Base-by-base conservation (phyloP, 2,329 filamentous ascomycete species). In the Cladosporium colombiae region DNA sequence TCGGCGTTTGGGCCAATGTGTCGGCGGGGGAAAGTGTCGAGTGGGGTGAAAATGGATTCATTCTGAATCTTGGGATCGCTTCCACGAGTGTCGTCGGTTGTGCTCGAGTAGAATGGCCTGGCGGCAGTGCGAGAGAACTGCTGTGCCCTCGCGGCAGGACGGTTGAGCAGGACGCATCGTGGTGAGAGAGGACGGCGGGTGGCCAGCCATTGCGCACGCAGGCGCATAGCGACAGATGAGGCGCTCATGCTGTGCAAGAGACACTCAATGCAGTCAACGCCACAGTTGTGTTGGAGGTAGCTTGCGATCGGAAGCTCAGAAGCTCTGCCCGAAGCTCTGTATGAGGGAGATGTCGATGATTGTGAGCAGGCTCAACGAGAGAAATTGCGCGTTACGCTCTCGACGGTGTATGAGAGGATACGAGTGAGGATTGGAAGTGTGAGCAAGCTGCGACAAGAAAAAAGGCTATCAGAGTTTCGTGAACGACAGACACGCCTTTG, bases 1-100 rank as follows among this genome's bases (percentile, higher is more conserved):
- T 84, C 81, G 37, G 89, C 84, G 61, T 89, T 88, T 3, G 93
- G 93, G 0, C 93, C 93, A 80, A 97, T 96, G 80, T 97, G 94
- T 58, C 94, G 88, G 66, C 90, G 85, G 64, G 90, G 84, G 74
- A 97, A 96, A 49, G 87, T 86, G 74, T 89, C 87, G 65, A 87
- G 80, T 44, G 78, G 77, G 46, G 77, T 77, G 74, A 81, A 81
- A 65, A 76, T 72, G 62, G 74, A 75, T n/a, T 56, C 73, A 71
- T 73, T 70, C 29, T 70, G 66, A 23, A 68, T 58, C 44, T 72
- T 68, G 56, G 73, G 68, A 35, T 73, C 69, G 31, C 55, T 67
- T 55, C 62, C 56, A 14, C 66, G 66, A 13, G 70, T 71, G 52
- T 73, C 70, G 10, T 67, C 68, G n/a, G 71, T 70, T 2, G 72